Base-by-base conservation (phyloP, 1,139 yeast genomes). In the Lodderomyces elongisporus region DNA sequence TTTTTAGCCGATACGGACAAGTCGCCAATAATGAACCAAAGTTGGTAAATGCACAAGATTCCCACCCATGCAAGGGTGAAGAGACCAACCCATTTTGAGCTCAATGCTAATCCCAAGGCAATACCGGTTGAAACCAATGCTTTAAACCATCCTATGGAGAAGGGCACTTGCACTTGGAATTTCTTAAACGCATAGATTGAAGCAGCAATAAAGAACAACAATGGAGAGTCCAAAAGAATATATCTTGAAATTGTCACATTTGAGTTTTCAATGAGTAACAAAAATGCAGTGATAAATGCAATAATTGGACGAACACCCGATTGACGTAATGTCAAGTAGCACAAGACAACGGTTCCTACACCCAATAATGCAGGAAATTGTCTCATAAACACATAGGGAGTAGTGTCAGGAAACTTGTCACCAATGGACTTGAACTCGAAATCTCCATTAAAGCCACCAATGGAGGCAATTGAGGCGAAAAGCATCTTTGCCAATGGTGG, bases 1-100 rank as follows among this genome's bases (percentile, higher is more conserved):
- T 70, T 66, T 24, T 56, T 59, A 6, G 79, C 47, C 9, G 79
- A 51, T n/a, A 85, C 72, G 2, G 73, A 53, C 52, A 89, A 72
- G 60, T 93, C 98, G 45, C 97, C 98, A 52, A 88, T 62, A 41
- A 84, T 60, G 56, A 85, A 77, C 96, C 96, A 89, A 48, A 91
- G 60, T 53, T 85, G 93, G 62, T 77, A 72, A 14, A 79, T 56
- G 46, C 94, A 87, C 42, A 77, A 57, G 4, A 73, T 34, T 31
- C 98, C 98, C 41, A 85, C 76, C 97, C 98, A 93, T 6, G 85
- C 88, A 45, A 89, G 60, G 25, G 98, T 91, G 68, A 91, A 91
- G 31, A 91, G 65, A 35, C 98, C 99, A 31, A 91, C 97, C 97
- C 98, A 91, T 59, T 93, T 93, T 30, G 95, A 80, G 28, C 89